Base-by-base conservation (phyloP, 805 yeast genomes). In the Candida vartiovaarae region DNA sequence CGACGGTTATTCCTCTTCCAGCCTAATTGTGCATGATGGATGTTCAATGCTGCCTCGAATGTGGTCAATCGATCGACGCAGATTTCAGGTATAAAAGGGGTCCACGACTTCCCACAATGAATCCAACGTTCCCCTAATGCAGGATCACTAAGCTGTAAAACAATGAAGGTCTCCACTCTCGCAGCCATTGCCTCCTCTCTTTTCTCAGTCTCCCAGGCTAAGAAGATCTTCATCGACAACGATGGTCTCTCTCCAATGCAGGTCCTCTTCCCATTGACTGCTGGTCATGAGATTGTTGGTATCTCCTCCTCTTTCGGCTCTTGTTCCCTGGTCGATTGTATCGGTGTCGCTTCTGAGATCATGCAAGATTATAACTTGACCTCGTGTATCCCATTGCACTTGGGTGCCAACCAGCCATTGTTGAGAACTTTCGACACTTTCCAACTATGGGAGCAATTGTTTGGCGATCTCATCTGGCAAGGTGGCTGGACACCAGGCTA, bases 391-490 rank as follows among this genome's bases (percentile, higher is more conserved):
- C 68, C 68, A 30, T 53, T 61, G 20, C 63, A 65, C 48, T 49
- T 57, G 28, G 72, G 72, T 47, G 71, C 72, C 8, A 55, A 57
- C 11, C 56, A 59, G 33, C 72, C 74, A 11, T 52, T 68, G 39
- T 32, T 68, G 36, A 60, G 68, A 54, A 65, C 66, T 29, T 56
- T 65, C 45, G 65, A 66, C 20, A 66, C 70, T 26, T 68, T 68
- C 61, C 65, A 66, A 34, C 40, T 51, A 7, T 67, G 71, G 69
- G 64, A 65, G 53, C 45, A 51, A 6, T 50, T 68, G 29, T 67
- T 60, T 44, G 74, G 72, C 29, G 61, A 54, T 11, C 56, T 67
- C 5, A 68, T 64, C 8, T 68, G 74, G 72, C 64, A 68, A 53
- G 72, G 72, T 46, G 71, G 65, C 20, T 67, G 55, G 52, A 59